Evolutionary conservation across 2,329 filamentous ascomycete species (phyloP).

Genomic region (Thelonectria discophora): DNA sequence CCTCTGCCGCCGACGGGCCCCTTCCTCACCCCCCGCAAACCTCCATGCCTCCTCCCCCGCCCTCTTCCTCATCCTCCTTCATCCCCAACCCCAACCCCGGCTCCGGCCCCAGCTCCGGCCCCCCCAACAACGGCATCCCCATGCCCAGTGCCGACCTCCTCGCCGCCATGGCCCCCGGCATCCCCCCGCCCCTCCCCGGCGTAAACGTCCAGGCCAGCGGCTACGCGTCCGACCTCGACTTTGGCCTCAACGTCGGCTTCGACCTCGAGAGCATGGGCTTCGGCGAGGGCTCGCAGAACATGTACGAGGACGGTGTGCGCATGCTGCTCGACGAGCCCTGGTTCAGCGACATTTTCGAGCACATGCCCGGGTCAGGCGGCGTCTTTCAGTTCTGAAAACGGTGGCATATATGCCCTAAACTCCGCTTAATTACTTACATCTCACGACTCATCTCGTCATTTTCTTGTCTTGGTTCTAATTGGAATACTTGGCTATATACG

Average conservation of each 20-base stretch:
- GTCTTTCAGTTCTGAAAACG: constrained; percentile 47
- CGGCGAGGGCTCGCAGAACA: constrained; percentile 38
- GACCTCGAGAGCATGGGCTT: constrained; percentile 45
- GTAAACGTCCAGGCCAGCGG: constrained; percentile 22
- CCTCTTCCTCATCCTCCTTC: constrained; percentile 19
- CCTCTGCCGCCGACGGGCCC: constrained; percentile 2
- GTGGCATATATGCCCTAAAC: neutral
- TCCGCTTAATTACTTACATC: neutral
- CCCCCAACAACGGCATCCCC: constrained; percentile 18
- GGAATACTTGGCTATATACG: too few relatives aligned
- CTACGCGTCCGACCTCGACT: constrained; percentile 33
- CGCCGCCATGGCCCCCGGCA: constrained; percentile 40
- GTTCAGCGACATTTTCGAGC: constrained; percentile 50
- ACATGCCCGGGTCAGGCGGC: constrained; percentile 44
- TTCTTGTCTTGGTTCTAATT: too few relatives aligned
- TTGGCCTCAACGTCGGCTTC: constrained; percentile 39
- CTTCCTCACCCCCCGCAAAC: neutral
- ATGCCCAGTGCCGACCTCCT: constrained; percentile 35
- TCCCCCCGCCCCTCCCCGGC: constrained; percentile 31
- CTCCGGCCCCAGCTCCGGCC: too few relatives aligned
- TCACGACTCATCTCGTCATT: too few relatives aligned
- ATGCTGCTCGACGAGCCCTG: constrained; percentile 53
- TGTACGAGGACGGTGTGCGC: constrained; percentile 47
- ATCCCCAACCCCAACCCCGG: too few relatives aligned
- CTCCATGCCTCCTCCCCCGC: constrained; percentile 16